Base-by-base conservation (phyloP, 805 yeast genomes). In the Candida maris region DNA sequence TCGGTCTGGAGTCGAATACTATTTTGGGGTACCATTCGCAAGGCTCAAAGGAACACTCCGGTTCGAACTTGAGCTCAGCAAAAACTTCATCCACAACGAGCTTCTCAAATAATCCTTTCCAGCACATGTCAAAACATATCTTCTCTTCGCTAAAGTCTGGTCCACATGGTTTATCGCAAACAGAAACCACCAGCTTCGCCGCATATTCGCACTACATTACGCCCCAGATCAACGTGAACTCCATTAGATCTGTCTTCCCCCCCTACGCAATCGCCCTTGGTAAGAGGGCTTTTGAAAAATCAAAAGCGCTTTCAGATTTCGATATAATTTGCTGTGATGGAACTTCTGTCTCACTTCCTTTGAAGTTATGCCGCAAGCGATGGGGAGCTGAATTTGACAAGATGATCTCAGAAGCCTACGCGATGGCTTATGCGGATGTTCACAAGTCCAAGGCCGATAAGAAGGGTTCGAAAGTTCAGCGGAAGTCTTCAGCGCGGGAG, bases 201-300 rank as follows among this genome's bases (percentile, higher is more conserved):
- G 85, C 77, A 21, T 85, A 84, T 50, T 81, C 85, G 13, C 78
- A 79, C 46, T 83, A 83, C 55, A 77, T 81, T 19, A 85, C 89
- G 0, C 91, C 91, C 1, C 77, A 79, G 19, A 65, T 76, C 6
- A 80, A 77, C 39, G 71, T 80, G 46, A 75, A 84, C 18, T 77
- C 84, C 2, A 74, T 81, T 26, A 63, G 79, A 30, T 77, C 88
- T 1, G 82, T 81, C 0, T 80, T 84, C 48, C 86, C 89, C 3
- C 79, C 86, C 1, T 77, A 81, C 37, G 88, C 93, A 0, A 79
- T 84, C 41, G 83, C 89, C 0, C 61, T 85, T 28, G 93, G 93
- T 3, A 72, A 85, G 49, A 81, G 76, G 53, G 85, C 87, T 0
- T 71, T 81, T 51, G 86, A 80, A 48, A 64, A 85, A 31, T 82